Conservation (phyloP, 2,329 filamentous ascomycete species). For the Alternaria sp. region DNA sequence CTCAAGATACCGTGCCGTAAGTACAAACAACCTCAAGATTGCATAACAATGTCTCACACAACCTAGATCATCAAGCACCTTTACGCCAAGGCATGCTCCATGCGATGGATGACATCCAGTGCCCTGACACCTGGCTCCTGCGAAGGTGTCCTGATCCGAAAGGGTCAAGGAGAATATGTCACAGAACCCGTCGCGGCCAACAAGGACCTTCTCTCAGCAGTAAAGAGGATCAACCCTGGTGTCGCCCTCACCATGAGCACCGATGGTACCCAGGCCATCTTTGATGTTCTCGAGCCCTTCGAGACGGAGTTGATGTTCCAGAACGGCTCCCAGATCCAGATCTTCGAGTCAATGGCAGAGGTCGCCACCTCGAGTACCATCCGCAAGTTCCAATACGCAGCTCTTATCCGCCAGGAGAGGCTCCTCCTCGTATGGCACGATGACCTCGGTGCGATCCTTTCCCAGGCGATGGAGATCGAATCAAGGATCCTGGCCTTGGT, state of each 20-base stretch:
- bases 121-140: slow-evolving; percentile 15
- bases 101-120: slow-evolving; percentile 29
- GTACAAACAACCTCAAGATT: neutral
- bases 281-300: slow-evolving; percentile 49
- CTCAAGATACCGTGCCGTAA: slow-evolving; percentile 30
- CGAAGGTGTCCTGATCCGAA: slow-evolving; percentile 74
- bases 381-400: slow-evolving; percentile 81
- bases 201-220: slow-evolving; percentile 50
- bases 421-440: slow-evolving; percentile 82
- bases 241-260: slow-evolving; percentile 59
- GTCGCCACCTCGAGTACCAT: slow-evolving; percentile 57
- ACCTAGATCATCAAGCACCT: slow-evolving; percentile 39
- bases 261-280: slow-evolving; percentile 55
- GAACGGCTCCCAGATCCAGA: slow-evolving; percentile 54
- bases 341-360: slow-evolving; percentile 54
- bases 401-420: slow-evolving; percentile 74
- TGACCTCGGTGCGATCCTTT: slow-evolving; percentile 72
- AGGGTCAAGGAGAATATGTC: slow-evolving; percentile 72
- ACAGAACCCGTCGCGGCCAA: slow-evolving; percentile 51
- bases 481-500: slow-evolving; percentile 75
- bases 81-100: slow-evolving; percentile 29
- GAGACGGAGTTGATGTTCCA: slow-evolving; percentile 51
- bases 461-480: slow-evolving; percentile 74
- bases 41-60: neutral
- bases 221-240: slow-evolving; percentile 54